Base-by-base conservation (phyloP, 106 monocot genomes). In the Dendrobium officinale region DNA sequence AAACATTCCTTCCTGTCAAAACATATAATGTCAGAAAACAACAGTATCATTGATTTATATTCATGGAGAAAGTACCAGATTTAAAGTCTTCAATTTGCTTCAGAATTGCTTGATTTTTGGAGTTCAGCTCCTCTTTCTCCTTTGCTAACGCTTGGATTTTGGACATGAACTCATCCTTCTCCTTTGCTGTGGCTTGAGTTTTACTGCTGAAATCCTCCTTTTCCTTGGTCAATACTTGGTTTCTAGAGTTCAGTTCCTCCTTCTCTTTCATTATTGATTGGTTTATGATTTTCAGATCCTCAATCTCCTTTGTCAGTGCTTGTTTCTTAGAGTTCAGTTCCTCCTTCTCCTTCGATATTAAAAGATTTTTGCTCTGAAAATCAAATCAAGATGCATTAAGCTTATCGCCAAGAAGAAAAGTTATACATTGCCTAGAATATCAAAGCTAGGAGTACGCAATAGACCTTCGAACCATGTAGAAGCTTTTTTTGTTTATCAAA, bases 61-160 rank as follows among this genome's bases (percentile, higher is more conserved):
- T 41, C 20, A 61, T 51, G 74, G n/a, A 47, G 75, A 15, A 76
- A 47, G 9, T 85, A 93, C 96, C 82, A 88, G 87, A 90, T 90
- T 89, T 96, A 22, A 77, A 83, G 19, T 93, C 92, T 77, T 95
- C 99, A 54, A 99, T 75, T 73, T 99, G 92, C 79, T 93, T 93
- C 40, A 82, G 67, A 78, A 99, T 90, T 42, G 82, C 77, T 80
- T 91, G 84, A n/a, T 91, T 99, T 85, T 91, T 93, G 75, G 76
- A 86, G 73, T 22, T 87, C 8, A 95, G 42, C 13, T 85, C 99
- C 49, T 93, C 99, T 80, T 86, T 93, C 78, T 96, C 96, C 76
- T 91, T 95, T 41, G 44, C 24, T 45, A 93, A 72, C 2, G 13
- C 44, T 29, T 90, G 92, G 75, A 20, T 31, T 83, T 79, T 94